A percentile compares a stretch with the other conserved stretches of the same genome.
phyloP scores from a whole-genome alignment of 345 rosid genomes.

The Cardamine occulta region DNA sequence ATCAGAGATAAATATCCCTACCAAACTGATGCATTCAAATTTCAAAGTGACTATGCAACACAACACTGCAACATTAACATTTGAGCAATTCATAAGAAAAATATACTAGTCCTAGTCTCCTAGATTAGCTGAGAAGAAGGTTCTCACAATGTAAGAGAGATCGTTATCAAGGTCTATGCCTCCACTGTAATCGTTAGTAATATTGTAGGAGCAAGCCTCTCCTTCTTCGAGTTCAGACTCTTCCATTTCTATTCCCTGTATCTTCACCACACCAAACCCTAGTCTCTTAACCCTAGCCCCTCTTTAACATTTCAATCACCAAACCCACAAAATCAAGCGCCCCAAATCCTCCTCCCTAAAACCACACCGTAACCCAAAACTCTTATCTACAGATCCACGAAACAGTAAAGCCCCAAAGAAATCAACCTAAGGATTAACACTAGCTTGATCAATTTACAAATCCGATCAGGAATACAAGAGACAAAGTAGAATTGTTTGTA shows the following conservation, averaged over 20 bases:
- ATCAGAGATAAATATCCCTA: slow-evolving; percentile 29
- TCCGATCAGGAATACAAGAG: slow-evolving; percentile 27
- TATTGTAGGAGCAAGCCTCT: slow-evolving; percentile 68
- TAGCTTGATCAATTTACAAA: slow-evolving; percentile 27
- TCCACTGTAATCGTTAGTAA: slow-evolving; percentile 53
- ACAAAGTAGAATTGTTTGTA: not conserved
- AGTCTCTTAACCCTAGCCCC: slow-evolving; percentile 48
- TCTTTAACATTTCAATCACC: slow-evolving; percentile 52
- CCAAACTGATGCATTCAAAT: slow-evolving; percentile 13
- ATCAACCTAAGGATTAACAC: slow-evolving; percentile 19
- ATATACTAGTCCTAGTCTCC: not conserved
- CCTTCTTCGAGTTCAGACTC: slow-evolving; percentile 81
- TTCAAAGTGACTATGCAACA: slow-evolving; percentile 21
- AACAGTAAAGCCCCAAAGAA: slow-evolving; percentile 10
- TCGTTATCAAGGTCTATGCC: slow-evolving; percentile 71
- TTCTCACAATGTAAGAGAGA: slow-evolving; percentile 82
- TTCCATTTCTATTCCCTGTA: slow-evolving; percentile 46
- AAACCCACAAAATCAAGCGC: slow-evolving; percentile 29
- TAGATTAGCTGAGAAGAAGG: slow-evolving; percentile 7
- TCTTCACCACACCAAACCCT: slow-evolving; percentile 45
- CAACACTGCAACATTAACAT: slow-evolving; percentile 22
- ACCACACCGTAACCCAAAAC: slow-evolving; percentile 12
- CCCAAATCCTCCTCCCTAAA: slow-evolving; percentile 28
- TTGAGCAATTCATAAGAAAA: not conserved
- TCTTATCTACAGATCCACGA: slow-evolving; percentile 1